Evolutionary conservation across 208 protist genomes (phyloP), one percentile per base, ranked within the genome.

Genomic region (Leishmania tarentolae): DNA sequence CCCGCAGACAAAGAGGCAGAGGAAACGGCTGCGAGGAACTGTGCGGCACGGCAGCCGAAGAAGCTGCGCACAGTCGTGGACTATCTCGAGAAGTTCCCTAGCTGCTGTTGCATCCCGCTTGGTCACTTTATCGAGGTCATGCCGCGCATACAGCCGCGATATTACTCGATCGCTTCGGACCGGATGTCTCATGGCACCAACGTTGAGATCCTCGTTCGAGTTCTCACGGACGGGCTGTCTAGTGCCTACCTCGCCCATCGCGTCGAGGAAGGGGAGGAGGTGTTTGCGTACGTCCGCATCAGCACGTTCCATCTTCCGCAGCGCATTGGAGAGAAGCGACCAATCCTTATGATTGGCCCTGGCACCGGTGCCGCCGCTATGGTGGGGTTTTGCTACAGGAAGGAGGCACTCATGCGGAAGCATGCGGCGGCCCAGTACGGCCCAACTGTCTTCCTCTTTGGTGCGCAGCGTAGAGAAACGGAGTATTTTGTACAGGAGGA

Each of bases 141-240:
- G 82, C 96, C 97, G 35, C 90, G 94, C 11, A 82, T 98, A 31
- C 95, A 98, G 83, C 93, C 93, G n/a, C 92, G 98, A 28, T 99
- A 97, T 84, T 99, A 98, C 87, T 99, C 98, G 6, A 99, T 99
- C 86, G 97, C 97, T 6, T 98, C 96, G 0, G 98, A 98, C 53
- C 85, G 76, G 44, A 52, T 93, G 69, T 88, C 88, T 15, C 89
- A 98, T 82, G 87, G 87, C 46, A 82, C 88, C 44, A 71, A 68
- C 24, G 66, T 99, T 17, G 86, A 97, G 71, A 87, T 97, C 11
- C 92, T 93, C 52, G 88, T 98, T 4, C 96, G 95, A 15, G 90
- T 98, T 44, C 80, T 95, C 42, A 76, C 90, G 21, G 93, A 96
- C 63, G 96, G 95, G 15, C 68, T 99, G 2, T 87, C 88, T 66